Evolutionary conservation across 108 stramenopile species (phyloP).

Genomic region (Stephanodiscus triporus): DNA sequence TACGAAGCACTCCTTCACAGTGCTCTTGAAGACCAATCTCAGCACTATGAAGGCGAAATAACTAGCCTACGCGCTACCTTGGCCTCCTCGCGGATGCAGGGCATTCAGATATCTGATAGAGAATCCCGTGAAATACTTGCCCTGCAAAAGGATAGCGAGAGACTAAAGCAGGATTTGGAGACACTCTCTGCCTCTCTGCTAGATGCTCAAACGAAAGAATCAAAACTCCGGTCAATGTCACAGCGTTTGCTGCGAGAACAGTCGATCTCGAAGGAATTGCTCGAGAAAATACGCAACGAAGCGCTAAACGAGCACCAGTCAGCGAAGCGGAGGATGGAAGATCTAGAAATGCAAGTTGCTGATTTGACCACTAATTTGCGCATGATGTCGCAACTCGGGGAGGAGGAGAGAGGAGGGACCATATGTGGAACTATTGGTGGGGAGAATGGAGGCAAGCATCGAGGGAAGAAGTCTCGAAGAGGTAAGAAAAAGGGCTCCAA

Average conservation of each 20-base stretch:
- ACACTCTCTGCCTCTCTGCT: conserved; percentile 51
- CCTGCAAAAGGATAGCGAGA: conserved; percentile 59
- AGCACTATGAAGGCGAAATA: conserved; percentile 86
- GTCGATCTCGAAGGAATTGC: conserved; percentile 65
- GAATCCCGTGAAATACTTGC: conserved; percentile 56
- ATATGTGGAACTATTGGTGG: conserved; percentile 70
- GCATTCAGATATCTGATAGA: conserved; percentile 47
- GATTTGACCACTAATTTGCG: conserved; percentile 78
- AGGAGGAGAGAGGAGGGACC: conserved; percentile 73
- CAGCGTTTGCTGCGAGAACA: conserved; percentile 76
- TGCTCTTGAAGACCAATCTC: conserved; percentile 90
- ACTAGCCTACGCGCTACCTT: conserved; percentile 65
- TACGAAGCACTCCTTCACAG: conserved; percentile 88
- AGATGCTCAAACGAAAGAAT: conserved; percentile 74
- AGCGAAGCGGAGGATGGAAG: conserved; percentile 63
- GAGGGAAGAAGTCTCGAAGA: conserved; percentile 40
- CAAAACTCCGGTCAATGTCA: conserved; percentile 58
- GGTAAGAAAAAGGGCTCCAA: conserved; percentile 12
- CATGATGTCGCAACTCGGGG: conserved; percentile 74
- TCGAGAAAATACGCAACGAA: conserved; percentile 75
- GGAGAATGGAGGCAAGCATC: conserved; percentile 16
- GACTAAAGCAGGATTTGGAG: conserved; percentile 54
- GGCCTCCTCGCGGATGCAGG: conserved; percentile 58
- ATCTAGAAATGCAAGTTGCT: conserved; percentile 82
- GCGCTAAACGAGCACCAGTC: conserved; percentile 46